These are phyloP conservation scores for Psophocarpus tetragonolobus DNA, from an alignment of 306 rosid genomes.

Conservation along the genomic window DNA sequence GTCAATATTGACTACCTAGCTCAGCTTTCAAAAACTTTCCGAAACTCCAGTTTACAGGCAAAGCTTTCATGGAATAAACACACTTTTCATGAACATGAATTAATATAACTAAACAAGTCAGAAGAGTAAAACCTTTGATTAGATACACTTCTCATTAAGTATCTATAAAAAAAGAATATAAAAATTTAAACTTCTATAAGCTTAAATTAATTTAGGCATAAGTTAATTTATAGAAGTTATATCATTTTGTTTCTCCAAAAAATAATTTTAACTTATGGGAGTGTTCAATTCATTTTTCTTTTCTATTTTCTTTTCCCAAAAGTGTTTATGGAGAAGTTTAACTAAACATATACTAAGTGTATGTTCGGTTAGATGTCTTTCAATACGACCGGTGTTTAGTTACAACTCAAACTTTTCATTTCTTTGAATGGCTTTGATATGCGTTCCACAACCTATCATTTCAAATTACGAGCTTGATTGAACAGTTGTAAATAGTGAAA, in stretches of 20 bases:
- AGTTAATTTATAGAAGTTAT: too few relatives aligned
- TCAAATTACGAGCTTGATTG: not conserved
- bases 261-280: too few relatives aligned
- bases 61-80: conserved; percentile 10
- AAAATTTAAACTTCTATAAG: not conserved
- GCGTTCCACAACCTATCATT: not conserved
- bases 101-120: not conserved
- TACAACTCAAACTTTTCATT: not conserved
- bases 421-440: not conserved
- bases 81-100: not conserved
- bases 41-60: not conserved
- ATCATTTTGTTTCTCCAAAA: too few relatives aligned
- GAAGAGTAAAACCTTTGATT: not conserved
- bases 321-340: not conserved
- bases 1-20: not conserved
- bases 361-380: not conserved
- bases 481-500: conserved; percentile 1
- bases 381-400: not conserved
- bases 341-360: not conserved
- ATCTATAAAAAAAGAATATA: not conserved
- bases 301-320: not conserved
- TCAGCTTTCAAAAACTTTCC: conserved; percentile 12
- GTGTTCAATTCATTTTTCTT: not conserved
- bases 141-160: not conserved
- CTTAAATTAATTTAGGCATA: too few relatives aligned